These are phyloP conservation scores for Nicotiana attenuata DNA, from an alignment of 257 asterid genomes.

Conservation along the genomic window DNA sequence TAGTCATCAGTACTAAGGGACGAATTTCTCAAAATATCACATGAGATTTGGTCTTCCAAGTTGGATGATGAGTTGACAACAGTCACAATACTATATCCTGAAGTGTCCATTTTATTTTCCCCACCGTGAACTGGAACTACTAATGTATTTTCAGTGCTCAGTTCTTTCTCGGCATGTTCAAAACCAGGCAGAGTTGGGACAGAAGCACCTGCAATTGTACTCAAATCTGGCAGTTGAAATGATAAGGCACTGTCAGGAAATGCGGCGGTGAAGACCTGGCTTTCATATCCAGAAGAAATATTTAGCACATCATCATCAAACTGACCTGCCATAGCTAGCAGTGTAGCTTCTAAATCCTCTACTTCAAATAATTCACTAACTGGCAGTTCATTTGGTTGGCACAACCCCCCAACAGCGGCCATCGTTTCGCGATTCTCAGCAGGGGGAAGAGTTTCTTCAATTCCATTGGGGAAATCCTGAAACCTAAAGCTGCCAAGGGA, in stretches of 20 bases:
- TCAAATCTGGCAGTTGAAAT: slow-evolving; percentile 39
- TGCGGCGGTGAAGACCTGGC: slow-evolving; percentile 10
- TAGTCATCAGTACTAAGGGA: slow-evolving; percentile 33
- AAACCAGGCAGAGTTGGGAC: slow-evolving; percentile 18
- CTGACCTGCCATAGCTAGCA: not conserved
- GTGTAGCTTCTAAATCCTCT: slow-evolving; percentile 21
- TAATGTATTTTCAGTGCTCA: slow-evolving; percentile 11
- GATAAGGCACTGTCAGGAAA: slow-evolving; percentile 19
- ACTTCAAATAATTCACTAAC: slow-evolving; percentile 20
- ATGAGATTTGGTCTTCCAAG: slow-evolving; percentile 19
- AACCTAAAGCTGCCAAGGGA: slow-evolving; percentile 17
- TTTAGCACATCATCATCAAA: slow-evolving; percentile 13
- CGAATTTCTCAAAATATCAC: slow-evolving; percentile 19
- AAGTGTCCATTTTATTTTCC: slow-evolving; percentile 13
- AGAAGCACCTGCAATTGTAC: slow-evolving; percentile 19
- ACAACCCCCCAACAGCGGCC: slow-evolving; percentile 10
- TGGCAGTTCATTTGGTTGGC: slow-evolving; percentile 26
- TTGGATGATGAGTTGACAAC: slow-evolving; percentile 13
- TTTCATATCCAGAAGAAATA: slow-evolving; percentile 26
- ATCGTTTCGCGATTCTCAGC: slow-evolving; percentile 8
- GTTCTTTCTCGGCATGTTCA: slow-evolving; percentile 30
- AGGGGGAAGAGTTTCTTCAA: slow-evolving; percentile 20
- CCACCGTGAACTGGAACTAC: slow-evolving; percentile 15
- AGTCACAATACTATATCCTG: slow-evolving; percentile 10
- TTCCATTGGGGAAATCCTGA: slow-evolving; percentile 17